Conservation (phyloP, 1,284 basidiomycete species). For the Trichosporon sp. region DNA sequence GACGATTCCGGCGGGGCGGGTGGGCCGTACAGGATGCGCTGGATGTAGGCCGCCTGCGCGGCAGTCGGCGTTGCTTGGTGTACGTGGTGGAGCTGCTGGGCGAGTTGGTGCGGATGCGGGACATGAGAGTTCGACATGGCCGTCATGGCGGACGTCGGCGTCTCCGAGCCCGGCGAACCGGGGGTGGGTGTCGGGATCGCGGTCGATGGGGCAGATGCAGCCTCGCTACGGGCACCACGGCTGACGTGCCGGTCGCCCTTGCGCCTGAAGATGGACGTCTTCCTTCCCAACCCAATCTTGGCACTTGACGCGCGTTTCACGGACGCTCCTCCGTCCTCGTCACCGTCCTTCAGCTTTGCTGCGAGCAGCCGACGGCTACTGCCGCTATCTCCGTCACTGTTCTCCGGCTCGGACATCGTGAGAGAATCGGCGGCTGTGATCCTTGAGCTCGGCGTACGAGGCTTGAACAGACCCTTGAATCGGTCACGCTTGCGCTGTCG, state of each 20-base stretch:
- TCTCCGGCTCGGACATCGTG: constrained; percentile 38
- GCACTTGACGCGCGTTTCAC: not conserved
- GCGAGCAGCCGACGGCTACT: not conserved
- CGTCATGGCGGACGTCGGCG: not conserved
- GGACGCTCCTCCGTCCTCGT: not conserved
- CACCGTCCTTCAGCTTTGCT: not conserved
- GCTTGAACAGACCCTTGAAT: constrained; percentile 57
- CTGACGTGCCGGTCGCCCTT: not conserved
- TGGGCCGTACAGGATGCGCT: constrained; percentile 44
- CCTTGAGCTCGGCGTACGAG: not conserved
- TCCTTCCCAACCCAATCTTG: not conserved
- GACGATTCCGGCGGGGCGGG: constrained; percentile 15
- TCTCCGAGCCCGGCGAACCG: not conserved
- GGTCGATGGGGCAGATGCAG: not conserved
- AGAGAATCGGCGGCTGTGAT: constrained; percentile 3
- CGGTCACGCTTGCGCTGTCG: constrained; percentile 56
- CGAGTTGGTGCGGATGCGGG: not conserved
- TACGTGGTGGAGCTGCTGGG: constrained; percentile 7
- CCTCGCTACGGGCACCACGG: not conserved
- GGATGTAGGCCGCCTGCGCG: constrained; percentile 50
- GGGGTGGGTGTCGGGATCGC: not conserved
- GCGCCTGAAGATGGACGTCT: not conserved
- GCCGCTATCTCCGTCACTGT: constrained; percentile 25
- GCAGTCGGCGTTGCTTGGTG: constrained; percentile 40
- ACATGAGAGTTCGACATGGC: not conserved